Conservation (phyloP, 2,329 filamentous ascomycete genomes). For the Thermomyces lanuginosus region DNA sequence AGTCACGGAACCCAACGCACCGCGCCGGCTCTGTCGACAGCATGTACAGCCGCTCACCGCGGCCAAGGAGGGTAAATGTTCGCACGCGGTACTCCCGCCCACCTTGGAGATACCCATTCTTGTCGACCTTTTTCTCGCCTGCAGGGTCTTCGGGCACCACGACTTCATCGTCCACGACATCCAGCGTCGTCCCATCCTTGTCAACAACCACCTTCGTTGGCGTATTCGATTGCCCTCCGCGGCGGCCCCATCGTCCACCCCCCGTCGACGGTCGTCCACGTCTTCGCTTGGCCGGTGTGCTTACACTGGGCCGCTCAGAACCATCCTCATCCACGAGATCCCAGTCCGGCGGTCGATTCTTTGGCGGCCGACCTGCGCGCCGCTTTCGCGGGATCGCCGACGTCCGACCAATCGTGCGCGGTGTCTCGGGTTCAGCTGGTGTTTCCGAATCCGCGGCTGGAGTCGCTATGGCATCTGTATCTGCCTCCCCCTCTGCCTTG, state of each 20-base stretch:
- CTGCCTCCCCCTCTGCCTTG: conserved; percentile 30
- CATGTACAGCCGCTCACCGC: conserved; percentile 86
- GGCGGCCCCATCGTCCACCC: conserved; percentile 56
- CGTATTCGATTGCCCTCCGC: conserved; percentile 56
- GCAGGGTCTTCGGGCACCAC: conserved; percentile 72
- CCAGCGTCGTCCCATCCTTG: conserved; percentile 81
- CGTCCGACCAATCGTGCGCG: conserved; percentile 30
- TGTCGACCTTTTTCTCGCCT: conserved; percentile 87
- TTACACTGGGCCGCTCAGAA: conserved; percentile 27
- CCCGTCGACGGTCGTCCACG: conserved; percentile 40
- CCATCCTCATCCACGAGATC: conserved; percentile 40
- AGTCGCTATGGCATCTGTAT: conserved; percentile 16
- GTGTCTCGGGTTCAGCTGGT: conserved; percentile 35
- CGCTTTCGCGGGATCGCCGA: conserved; percentile 51
- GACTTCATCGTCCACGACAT: conserved; percentile 84
- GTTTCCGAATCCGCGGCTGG: conserved; percentile 27
- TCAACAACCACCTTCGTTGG: conserved; percentile 77
- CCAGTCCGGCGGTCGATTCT: conserved; percentile 69
- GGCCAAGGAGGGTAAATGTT: conserved; percentile 76
- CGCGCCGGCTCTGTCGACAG: conserved; percentile 92
- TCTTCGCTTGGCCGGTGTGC: conserved; percentile 39
- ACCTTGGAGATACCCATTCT: conserved; percentile 63
- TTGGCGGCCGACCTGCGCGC: conserved; percentile 69
- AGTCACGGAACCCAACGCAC: conserved; percentile 93
- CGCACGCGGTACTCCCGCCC: conserved; percentile 88